Evolutionary conservation across 2,329 filamentous ascomycete genomes (phyloP).

Genomic region (Tolypocladium cylindrosporum): DNA sequence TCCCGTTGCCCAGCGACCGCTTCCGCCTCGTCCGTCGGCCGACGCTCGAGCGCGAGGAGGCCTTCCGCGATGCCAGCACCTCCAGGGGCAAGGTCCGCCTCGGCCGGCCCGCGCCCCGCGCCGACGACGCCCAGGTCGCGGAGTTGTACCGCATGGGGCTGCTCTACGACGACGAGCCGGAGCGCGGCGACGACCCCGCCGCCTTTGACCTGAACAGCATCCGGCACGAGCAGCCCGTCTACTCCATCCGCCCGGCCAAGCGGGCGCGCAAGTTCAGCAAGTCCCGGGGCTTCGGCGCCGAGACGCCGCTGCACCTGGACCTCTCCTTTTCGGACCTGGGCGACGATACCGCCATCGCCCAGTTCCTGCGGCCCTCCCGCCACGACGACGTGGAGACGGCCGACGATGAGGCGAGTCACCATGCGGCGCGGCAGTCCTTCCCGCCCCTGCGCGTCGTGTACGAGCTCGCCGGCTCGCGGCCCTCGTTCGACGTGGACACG

Average conservation of each 20-base stretch:
- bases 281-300: slow-evolving; percentile 10
- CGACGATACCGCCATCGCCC: slow-evolving; percentile 27
- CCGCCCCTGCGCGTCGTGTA: slow-evolving; percentile 29
- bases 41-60: slow-evolving; percentile 34
- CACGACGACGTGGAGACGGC: slow-evolving; percentile 7
- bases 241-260: slow-evolving; percentile 26
- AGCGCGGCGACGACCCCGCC: slow-evolving; percentile 18
- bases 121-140: slow-evolving; percentile 25
- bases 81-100: slow-evolving; percentile 19
- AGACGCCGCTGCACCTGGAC: slow-evolving; percentile 23
- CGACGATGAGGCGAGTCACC: slow-evolving; percentile 10
- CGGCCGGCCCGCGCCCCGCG: slow-evolving; percentile 9
- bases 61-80: slow-evolving; percentile 32
- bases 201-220: slow-evolving; percentile 29
- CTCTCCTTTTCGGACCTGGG: slow-evolving; percentile 32
- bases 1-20: slow-evolving; percentile 27
- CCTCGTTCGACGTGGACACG: slow-evolving; percentile 23
- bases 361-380: slow-evolving; percentile 18
- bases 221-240: slow-evolving; percentile 25
- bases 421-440: slow-evolving; percentile 10
- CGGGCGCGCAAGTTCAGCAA: slow-evolving; percentile 16
- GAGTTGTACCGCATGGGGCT: slow-evolving; percentile 34
- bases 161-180: slow-evolving; percentile 31
- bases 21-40: slow-evolving; percentile 24
- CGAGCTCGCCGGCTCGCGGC: slow-evolving; percentile 22